phyloP scores from a whole-genome alignment of 1,284 basidiomycete species.

The Ustilago nuda region DNA sequence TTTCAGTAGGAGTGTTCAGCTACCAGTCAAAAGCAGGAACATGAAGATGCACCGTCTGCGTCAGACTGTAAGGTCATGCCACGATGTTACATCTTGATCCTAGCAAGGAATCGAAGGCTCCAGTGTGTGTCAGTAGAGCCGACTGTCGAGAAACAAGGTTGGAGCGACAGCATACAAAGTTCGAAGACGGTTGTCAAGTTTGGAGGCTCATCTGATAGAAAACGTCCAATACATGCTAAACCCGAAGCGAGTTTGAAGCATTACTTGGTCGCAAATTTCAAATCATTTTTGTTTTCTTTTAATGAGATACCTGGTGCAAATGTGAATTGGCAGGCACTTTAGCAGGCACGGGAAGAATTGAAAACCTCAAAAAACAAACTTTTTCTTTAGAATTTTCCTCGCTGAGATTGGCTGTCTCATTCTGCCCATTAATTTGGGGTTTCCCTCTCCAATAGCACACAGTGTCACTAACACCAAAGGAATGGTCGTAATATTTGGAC shows the following conservation, averaged over 20 bases:
- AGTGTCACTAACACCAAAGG: background rate
- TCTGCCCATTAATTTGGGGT: background rate
- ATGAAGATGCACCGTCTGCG: background rate
- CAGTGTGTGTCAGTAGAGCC: no score
- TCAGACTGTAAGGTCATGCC: no score
- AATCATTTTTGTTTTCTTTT: background rate
- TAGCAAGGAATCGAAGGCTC: no score
- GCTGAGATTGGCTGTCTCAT: constrained; percentile 2
- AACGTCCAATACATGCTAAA: background rate
- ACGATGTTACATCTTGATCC: no score
- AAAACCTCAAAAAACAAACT: background rate
- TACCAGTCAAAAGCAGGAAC: background rate
- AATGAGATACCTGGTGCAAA: background rate
- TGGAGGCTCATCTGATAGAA: no score
- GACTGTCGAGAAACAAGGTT: no score
- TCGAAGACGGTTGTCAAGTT: no score
- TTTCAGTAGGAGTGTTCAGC: background rate
- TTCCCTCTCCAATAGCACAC: background rate
- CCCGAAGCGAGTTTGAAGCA: background rate
- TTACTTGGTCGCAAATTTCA: background rate
- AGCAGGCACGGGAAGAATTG: background rate
- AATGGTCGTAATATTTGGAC: background rate
- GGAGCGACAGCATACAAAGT: no score
- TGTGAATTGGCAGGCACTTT: background rate
- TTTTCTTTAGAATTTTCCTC: background rate